These are phyloP conservation scores for Pleurozium schreberi DNA, from an alignment of 225 moss, liverwort and hornwort genomes.

Conservation along the genomic window DNA sequence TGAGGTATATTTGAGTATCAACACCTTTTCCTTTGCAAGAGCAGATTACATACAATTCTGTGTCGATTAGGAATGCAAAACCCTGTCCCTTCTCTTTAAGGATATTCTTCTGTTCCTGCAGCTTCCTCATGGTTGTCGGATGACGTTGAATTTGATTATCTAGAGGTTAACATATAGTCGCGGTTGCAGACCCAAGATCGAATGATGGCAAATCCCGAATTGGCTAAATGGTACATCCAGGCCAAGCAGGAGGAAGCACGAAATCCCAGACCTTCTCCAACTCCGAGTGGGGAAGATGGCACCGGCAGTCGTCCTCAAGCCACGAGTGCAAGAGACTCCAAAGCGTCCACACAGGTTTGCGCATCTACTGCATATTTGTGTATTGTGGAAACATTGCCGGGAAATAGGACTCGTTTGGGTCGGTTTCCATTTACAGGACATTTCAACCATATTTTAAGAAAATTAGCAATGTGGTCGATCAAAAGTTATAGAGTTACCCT, in stretches of 20 bases:
- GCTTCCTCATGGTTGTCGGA: background rate
- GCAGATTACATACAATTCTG: background rate
- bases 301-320: conserved; percentile 10
- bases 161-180: background rate
- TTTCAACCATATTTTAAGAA: background rate
- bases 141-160: background rate
- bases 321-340: conserved; percentile 26
- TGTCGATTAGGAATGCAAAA: background rate
- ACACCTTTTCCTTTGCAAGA: background rate
- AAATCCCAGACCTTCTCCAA: conserved; percentile 22
- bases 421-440: background rate
- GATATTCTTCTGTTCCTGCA: background rate
- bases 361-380: background rate
- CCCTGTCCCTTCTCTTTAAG: background rate
- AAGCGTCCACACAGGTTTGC: conserved; percentile 31
- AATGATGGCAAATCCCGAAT: conserved; percentile 42
- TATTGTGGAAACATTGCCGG: background rate
- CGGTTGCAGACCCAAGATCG: conserved; percentile 33
- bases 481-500: background rate
- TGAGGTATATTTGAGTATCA: conserved; percentile 22
- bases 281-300: conserved; percentile 11
- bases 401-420: background rate
- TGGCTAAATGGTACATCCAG: conserved; percentile 47
- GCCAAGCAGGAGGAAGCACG: conserved; percentile 37
- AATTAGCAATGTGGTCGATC: background rate